Base-by-base conservation (phyloP, 768 basidiomycete species). In the Mycena leptocephala region DNA sequence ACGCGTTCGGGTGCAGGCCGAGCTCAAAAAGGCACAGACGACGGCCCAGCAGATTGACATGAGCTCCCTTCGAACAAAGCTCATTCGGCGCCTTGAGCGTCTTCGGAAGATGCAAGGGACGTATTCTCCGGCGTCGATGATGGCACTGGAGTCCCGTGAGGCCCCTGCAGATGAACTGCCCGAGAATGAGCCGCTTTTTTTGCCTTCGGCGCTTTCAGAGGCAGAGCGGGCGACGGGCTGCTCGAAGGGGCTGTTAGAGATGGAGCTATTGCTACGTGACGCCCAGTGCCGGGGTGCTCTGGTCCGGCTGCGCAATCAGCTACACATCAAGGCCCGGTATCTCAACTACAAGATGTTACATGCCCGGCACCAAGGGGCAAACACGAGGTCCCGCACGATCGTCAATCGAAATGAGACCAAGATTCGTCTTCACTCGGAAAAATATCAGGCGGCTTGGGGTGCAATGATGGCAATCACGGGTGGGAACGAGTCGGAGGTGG, bases 321-420 rank as follows among this genome's bases (percentile, higher is more conserved):
- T 58, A 0, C 30, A 32, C 24, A 30, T 58, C 14, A 58, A 58
- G 30, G 30, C 30, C 10, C 55, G 55, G 2, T 58, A 32, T 16
- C 22, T 67, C 9, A 55, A 33, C 26, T 67, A 67, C 65, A 67
- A 67, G 65, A 26, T 30, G 14, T 7, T 58, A 20, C 55, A 58
- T 30, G 4, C 32, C 1, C 55, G 55, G 3, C 55, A 33, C 20
- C 30, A 32, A 7, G 55, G 55, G 0, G 55, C 55, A 0, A 58
- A 67, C 10, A 79, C 79, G 2, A 28, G 67, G 1, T 26, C 74
- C 0, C 74, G 58, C 8, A 59, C 41, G 10, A 33, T 70, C 5
- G 24, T 79, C 5, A n/a, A 35, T 5, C 30, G 63, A 5, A 64
- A 70, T 24, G 58, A 78, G 20, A 63, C 30, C 22, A 79, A 72